phyloP scores from a whole-genome alignment of 2,329 filamentous ascomycete genomes.

The Fonsecaea nubica region DNA sequence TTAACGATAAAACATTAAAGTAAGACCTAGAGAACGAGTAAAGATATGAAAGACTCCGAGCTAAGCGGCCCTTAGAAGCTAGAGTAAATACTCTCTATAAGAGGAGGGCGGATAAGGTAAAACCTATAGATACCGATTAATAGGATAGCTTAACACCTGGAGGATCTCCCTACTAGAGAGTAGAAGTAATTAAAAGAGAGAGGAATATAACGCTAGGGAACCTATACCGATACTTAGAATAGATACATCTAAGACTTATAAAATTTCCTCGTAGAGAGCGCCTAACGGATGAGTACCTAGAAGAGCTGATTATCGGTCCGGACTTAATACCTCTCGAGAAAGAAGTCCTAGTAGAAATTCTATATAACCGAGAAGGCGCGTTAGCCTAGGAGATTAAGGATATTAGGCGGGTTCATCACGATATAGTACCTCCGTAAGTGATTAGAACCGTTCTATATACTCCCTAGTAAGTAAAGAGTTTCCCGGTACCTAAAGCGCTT shows the following conservation, averaged over 20 bases:
- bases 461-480: conserved; percentile 4
- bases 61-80: neutral
- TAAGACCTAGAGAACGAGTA: conserved; percentile 13
- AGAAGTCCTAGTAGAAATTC: conserved; percentile 3
- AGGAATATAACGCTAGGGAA: no score
- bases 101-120: neutral
- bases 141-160: no score
- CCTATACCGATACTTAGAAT: no score
- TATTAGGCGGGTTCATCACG: no score
- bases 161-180: no score
- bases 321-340: no score
- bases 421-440: conserved; percentile 1
- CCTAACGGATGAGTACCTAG: no score
- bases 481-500: neutral
- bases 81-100: conserved; percentile 9
- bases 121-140: no score
- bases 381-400: conserved; percentile 3
- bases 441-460: neutral
- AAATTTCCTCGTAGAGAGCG: no score
- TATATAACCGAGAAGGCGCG: conserved; percentile 6
- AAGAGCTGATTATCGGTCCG: no score
- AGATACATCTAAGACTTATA: no score
- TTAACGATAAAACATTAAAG: neutral
- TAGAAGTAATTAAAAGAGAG: no score
- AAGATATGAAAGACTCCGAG: neutral